phyloP scores from a whole-genome alignment of 2,329 filamentous ascomycete genomes.

The Coniochaeta sp. region DNA sequence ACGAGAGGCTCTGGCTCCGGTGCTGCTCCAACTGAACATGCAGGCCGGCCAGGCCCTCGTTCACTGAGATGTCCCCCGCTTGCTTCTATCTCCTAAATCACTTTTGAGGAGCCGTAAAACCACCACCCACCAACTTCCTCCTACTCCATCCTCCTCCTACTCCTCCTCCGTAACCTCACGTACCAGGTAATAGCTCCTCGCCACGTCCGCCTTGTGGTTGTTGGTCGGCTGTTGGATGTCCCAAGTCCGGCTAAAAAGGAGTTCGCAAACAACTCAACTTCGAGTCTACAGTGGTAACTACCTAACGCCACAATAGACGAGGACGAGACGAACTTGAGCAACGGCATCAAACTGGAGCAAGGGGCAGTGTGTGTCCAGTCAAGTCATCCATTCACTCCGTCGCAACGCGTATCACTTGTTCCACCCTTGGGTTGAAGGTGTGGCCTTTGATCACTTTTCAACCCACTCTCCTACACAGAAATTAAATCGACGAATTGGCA shows the following conservation, averaged over 20 bases:
- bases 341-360: background rate
- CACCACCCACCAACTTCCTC: background rate
- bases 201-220: background rate
- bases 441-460: constrained; percentile 5
- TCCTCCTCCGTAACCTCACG: too few species aligned
- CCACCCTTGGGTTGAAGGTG: background rate
- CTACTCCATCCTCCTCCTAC: background rate
- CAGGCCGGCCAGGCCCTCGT: background rate
- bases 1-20: background rate
- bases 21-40: background rate
- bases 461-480: constrained; percentile 8
- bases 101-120: background rate
- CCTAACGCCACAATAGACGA: background rate
- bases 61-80: background rate
- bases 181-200: too few species aligned
- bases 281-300: background rate
- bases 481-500: constrained; percentile 25
- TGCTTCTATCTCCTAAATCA: background rate
- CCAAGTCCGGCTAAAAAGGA: background rate
- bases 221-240: background rate
- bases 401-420: background rate
- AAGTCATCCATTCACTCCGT: background rate
- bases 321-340: background rate
- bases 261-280: background rate
- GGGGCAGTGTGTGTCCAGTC: background rate